phyloP scores from a whole-genome alignment of 257 asterid genomes.

The Thymus mandschuricus region DNA sequence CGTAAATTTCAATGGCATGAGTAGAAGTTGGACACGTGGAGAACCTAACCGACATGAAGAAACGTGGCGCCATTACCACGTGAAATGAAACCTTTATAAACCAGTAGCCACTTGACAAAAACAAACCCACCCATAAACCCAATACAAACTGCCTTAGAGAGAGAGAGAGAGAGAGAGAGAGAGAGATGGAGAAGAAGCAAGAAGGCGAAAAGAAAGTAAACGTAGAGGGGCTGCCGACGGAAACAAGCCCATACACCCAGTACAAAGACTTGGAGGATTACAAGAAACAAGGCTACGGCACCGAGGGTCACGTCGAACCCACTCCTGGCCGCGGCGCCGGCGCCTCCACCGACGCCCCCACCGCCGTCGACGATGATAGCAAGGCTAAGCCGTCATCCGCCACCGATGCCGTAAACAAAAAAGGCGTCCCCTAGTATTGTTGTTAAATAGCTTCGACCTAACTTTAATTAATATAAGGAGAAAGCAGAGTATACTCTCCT shows the following conservation, averaged over 20 bases:
- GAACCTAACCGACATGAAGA: background rate
- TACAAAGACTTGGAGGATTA: conserved; percentile 86
- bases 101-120: background rate
- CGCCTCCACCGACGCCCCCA: conserved; percentile 89
- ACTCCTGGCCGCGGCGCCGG: conserved; percentile 75
- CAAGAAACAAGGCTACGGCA: conserved; percentile 79
- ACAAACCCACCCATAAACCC: background rate
- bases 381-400: conserved; percentile 40
- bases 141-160: background rate
- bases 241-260: conserved; percentile 83
- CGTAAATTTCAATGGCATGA: too few species aligned
- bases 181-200: conserved; percentile 44
- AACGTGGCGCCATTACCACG: conserved; percentile 40
- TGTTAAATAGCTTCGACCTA: too few species aligned
- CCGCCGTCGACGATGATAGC: conserved; percentile 31
- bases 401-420: conserved; percentile 45
- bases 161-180: background rate
- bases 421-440: conserved; percentile 34
- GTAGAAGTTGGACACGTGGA: too few species aligned
- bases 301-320: conserved; percentile 78
- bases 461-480: background rate
- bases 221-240: conserved; percentile 65
- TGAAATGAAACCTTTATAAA: background rate
- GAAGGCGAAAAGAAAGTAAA: conserved; percentile 30
- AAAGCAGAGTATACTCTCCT: background rate